Conservation (phyloP, 2,329 filamentous ascomycete species). For the Neonectria ditissima region DNA sequence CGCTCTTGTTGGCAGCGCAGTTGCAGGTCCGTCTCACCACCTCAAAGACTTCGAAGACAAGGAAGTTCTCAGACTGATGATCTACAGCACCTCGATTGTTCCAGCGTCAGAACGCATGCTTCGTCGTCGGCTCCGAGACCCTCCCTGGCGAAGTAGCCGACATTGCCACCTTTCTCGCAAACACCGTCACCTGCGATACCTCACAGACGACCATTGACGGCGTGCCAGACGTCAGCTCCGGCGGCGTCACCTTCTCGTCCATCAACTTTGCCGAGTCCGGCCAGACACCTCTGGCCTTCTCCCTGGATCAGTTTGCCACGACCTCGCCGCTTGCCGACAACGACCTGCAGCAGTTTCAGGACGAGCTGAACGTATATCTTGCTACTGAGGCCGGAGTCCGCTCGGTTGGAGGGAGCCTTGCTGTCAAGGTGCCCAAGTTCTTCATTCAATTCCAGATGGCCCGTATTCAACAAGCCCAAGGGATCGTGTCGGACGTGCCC, state of each 20-base stretch:
- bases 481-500: slow-evolving; percentile 62
- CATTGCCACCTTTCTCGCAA: slow-evolving; percentile 55
- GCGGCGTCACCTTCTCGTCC: slow-evolving; percentile 61
- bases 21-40: slow-evolving; percentile 34
- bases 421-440: slow-evolving; percentile 73
- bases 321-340: slow-evolving; percentile 59
- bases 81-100: slow-evolving; percentile 30
- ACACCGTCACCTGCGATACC: slow-evolving; percentile 62
- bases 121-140: slow-evolving; percentile 62
- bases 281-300: slow-evolving; percentile 64
- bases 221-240: slow-evolving; percentile 69
- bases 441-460: slow-evolving; percentile 70
- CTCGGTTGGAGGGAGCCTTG: slow-evolving; percentile 63
- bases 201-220: slow-evolving; percentile 60
- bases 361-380: slow-evolving; percentile 66
- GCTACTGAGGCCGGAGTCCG: slow-evolving; percentile 71
- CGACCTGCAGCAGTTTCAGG: slow-evolving; percentile 64
- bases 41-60: background rate
- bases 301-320: slow-evolving; percentile 65
- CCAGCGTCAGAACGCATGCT: slow-evolving; percentile 59
- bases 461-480: slow-evolving; percentile 70
- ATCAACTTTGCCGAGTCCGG: slow-evolving; percentile 67
- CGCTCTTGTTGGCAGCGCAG: slow-evolving; percentile 29
- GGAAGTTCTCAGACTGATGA: background rate
- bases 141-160: slow-evolving; percentile 64